Conservation (phyloP, 176 grass and related monocot species). For the Ensete glaucum region DNA sequence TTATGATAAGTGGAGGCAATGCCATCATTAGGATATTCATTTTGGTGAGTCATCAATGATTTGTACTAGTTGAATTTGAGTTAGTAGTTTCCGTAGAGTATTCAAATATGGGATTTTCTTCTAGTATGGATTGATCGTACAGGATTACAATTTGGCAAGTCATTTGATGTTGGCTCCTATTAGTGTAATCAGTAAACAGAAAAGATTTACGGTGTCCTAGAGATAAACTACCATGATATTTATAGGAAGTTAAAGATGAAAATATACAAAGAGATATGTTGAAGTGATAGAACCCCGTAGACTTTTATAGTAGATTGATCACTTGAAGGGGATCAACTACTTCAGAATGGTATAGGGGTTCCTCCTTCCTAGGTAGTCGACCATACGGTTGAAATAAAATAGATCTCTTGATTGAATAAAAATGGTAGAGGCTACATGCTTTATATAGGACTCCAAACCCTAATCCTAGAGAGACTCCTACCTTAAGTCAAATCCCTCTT, state of each 20-base stretch:
- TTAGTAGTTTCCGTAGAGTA: constrained; percentile 23
- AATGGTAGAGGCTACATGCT: no score
- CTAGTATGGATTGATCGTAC: constrained; percentile 61
- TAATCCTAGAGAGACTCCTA: no score
- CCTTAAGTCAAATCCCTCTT: no score
- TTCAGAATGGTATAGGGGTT: no score
- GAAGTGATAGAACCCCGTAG: no score
- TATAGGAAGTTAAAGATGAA: constrained; percentile 56
- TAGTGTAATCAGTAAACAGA: constrained; percentile 42
- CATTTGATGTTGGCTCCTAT: constrained; percentile 45
- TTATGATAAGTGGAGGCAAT: constrained; percentile 96
- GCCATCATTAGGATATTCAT: constrained; percentile 71
- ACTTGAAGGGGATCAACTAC: no score
- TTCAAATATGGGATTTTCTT: constrained; percentile 67
- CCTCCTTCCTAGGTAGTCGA: no score
- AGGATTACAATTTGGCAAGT: constrained; percentile 26
- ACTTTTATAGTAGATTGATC: no score
- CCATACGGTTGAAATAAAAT: no score
- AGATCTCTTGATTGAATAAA: no score
- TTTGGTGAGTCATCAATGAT: constrained; percentile 36
- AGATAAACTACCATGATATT: constrained; percentile 88
- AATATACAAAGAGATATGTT: no score
- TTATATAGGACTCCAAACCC: no score
- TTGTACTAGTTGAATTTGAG: constrained; percentile 74
- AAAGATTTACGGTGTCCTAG: constrained; percentile 66